These are phyloP conservation scores for Hypomontagnella submonticulosa DNA, from an alignment of 495 filamentous ascomycete genomes.

Conservation along the genomic window DNA sequence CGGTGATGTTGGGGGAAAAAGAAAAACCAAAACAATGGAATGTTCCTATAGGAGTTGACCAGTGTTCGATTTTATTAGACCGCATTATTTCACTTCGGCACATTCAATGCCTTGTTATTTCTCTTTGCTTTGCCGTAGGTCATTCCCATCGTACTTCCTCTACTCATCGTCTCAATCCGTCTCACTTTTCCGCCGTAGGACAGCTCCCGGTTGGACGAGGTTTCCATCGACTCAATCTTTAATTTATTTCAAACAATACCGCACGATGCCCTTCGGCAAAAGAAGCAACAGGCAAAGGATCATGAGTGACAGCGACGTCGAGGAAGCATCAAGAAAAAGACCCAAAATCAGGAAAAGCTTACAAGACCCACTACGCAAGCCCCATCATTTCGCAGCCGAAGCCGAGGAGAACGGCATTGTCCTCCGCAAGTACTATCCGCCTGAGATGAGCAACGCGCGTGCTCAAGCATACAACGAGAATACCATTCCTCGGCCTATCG, in stretches of 20 bases:
- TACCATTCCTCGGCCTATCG: slow-evolving; percentile 75
- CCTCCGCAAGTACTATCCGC: slow-evolving; percentile 83
- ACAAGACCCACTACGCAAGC: slow-evolving; percentile 49
- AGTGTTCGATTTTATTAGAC: not conserved
- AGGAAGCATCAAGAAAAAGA: slow-evolving; percentile 40
- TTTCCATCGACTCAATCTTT: not conserved
- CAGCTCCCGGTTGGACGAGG: not conserved
- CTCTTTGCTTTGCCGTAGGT: not conserved
- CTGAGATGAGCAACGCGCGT: slow-evolving; percentile 82
- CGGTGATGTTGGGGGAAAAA: slow-evolving; percentile 2
- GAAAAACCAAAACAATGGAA: slow-evolving; percentile 7
- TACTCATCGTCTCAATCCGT: not conserved
- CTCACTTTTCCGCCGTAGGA: not conserved
- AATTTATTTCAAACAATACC: not conserved
- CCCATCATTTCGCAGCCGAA: slow-evolving; percentile 56
- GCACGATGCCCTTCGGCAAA: slow-evolving; percentile 32
- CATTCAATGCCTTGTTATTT: not conserved
- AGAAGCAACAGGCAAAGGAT: slow-evolving; percentile 41
- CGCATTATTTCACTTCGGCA: not conserved
- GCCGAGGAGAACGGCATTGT: slow-evolving; percentile 77
- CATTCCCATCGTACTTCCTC: not conserved
- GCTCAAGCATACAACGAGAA: slow-evolving; percentile 75
- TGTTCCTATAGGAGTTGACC: not conserved
- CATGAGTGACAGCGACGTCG: slow-evolving; percentile 14
- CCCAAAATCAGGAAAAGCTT: slow-evolving; percentile 28